Evolutionary conservation across 2,329 filamentous ascomycete species (phyloP).

Genomic region (Calonectria crousiana): DNA sequence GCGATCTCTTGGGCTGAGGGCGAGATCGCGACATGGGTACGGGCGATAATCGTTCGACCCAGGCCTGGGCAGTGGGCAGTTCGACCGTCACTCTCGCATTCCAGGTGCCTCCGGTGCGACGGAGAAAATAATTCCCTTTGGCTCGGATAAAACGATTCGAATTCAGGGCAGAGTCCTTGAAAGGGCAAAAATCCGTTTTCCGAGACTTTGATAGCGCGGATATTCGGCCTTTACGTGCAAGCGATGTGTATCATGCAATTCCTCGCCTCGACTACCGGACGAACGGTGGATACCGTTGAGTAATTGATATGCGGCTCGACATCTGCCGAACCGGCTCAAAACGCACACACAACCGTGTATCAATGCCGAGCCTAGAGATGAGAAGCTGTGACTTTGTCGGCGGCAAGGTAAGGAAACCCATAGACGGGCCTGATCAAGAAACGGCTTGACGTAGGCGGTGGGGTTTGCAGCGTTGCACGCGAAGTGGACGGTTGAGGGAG

Average conservation of each 20-base stretch:
- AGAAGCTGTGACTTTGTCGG: not conserved
- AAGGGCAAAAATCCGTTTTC: not conserved
- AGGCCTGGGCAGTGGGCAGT: conserved; percentile 27
- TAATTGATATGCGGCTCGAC: conserved; percentile 25
- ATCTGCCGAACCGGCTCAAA: conserved; percentile 39
- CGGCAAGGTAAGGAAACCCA: not conserved
- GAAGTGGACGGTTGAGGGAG: conserved; percentile 11
- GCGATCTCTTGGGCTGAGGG: conserved; percentile 33
- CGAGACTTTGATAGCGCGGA: not conserved
- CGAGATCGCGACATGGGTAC: conserved; percentile 36
- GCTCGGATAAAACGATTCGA: conserved; percentile 1
- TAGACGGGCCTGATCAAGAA: not conserved
- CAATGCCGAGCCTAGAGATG: not conserved
- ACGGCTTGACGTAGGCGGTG: conserved; percentile 12
- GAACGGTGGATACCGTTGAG: conserved; percentile 34
- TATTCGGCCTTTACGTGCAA: not conserved
- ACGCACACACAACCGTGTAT: conserved; percentile 19
- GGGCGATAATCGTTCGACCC: conserved; percentile 38
- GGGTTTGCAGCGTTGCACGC: conserved; percentile 11
- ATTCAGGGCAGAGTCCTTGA: conserved; percentile 18
- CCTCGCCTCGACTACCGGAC: conserved; percentile 17
- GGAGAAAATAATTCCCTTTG: conserved; percentile 18
- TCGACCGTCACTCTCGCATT: not conserved
- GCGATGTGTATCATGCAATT: conserved; percentile 22
- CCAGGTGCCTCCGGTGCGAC: not conserved